Base-by-base conservation (phyloP, 305 asterid species). In the Striga hermonthica region DNA sequence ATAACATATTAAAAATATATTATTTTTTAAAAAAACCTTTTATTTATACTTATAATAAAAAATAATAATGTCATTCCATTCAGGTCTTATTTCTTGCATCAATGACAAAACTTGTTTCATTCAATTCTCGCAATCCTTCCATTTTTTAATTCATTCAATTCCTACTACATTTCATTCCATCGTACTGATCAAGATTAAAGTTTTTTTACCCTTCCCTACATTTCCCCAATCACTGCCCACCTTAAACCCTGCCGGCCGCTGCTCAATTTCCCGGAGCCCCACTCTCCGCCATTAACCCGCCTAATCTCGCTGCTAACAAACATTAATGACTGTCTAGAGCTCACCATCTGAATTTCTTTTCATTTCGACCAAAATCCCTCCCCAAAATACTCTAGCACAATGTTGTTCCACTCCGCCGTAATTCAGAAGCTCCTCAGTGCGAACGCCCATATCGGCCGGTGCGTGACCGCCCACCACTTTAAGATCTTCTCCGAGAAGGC, bases 401-500 rank as follows among this genome's bases (percentile, higher is more conserved):
- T 93, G 99, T 83, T 97, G 72, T 78, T 90, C 71, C 95, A 93
- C 43, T 86, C 96, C 48, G 88, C 72, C 9, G 70, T 88, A 68
- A 84, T 93, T 77, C 99, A 93, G 75, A 93, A 90, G 57, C 95
- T 93, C 70, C 84, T 93, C 14, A 79, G 76, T 64, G 79, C 97
- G 1, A 90, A 88, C 64, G 96, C 99, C 57, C 99, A 93, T 64
- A 49, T 90, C 66, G 93, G 99, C 75, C 88, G 91, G 57, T 95
- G 88, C 31, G 90, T 84, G 13, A 88, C 96, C 4, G 72, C 75
- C 14, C 87, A 88, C 80, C 99, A 93, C 82, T 86, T 90, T 91
- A 93, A 93, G 71, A 86, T 88, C 78, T 93, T n/a, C n/a, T n/a
- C n/a, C n/a, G n/a, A n/a, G n/a, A n/a, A n/a, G n/a, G n/a, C n/a